phyloP scores from a whole-genome alignment of 2,329 filamentous ascomycete species.

The Fusarium multiceps region DNA sequence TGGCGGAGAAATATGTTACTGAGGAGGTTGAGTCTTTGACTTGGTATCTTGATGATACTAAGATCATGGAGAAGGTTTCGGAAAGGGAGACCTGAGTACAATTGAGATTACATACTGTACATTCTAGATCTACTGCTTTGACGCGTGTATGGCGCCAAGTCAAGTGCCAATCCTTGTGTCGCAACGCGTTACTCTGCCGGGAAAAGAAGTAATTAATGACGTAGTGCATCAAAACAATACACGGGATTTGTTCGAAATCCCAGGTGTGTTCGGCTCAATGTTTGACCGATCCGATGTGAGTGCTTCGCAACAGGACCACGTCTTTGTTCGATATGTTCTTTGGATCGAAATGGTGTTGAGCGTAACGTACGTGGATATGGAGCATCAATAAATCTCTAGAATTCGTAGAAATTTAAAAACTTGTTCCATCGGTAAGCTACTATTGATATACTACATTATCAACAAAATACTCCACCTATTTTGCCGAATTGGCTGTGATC shows the following conservation, averaged over 20 bases:
- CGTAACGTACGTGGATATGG: rapidly evolving
- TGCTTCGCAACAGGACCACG: rapidly evolving
- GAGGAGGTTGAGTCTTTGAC: conserved; percentile 20
- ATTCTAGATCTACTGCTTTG: neutral
- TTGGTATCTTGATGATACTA: conserved; percentile 16
- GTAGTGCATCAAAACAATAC: neutral
- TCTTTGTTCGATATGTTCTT: rapidly evolving
- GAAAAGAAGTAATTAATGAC: rapidly evolving
- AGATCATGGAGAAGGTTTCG: neutral
- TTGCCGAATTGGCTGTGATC: neutral
- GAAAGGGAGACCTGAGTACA: rapidly evolving
- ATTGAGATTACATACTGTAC: neutral
- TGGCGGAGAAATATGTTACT: conserved; percentile 15
- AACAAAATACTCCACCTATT: rapidly evolving
- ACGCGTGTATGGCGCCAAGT: neutral
- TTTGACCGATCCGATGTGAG: rapidly evolving
- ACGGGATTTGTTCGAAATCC: neutral
- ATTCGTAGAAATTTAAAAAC: rapidly evolving
- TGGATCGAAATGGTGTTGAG: rapidly evolving
- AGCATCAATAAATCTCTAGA: rapidly evolving
- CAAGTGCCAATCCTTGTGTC: neutral
- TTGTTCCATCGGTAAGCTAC: rapidly evolving
- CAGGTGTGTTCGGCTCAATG: neutral
- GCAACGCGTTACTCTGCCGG: neutral
- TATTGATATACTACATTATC: neutral